Evolutionary conservation across 1,139 yeast genomes (phyloP).

Genomic region (Nakaseomyces uthaithaninus): DNA sequence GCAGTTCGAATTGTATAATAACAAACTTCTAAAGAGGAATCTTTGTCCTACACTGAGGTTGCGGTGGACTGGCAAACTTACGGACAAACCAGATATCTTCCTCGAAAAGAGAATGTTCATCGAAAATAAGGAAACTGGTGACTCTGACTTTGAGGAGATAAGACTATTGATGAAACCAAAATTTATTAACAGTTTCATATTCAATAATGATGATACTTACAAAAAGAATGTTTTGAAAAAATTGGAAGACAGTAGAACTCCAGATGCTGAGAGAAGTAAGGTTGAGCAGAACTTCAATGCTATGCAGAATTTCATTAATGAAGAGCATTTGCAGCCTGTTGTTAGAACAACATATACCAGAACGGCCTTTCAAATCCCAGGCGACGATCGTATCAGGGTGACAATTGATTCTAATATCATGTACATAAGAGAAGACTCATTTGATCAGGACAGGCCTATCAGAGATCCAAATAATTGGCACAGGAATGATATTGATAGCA

Average conservation of each 20-base stretch:
- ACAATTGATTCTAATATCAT: slow-evolving; percentile 82
- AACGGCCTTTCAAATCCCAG: slow-evolving; percentile 96
- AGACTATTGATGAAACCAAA: slow-evolving; percentile 71
- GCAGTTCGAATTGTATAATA: slow-evolving; percentile 75
- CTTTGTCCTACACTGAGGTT: slow-evolving; percentile 72
- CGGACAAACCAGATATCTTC: slow-evolving; percentile 66
- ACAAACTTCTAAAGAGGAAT: slow-evolving; percentile 64
- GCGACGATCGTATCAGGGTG: slow-evolving; percentile 85
- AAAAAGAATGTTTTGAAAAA: slow-evolving; percentile 44
- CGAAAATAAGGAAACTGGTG: slow-evolving; percentile 49
- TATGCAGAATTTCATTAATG: slow-evolving; percentile 55
- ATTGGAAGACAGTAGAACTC: slow-evolving; percentile 49
- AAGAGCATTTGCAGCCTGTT: slow-evolving; percentile 70
- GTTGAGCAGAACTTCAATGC: slow-evolving; percentile 48
- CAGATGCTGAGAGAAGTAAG: slow-evolving; percentile 43
- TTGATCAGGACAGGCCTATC: slow-evolving; percentile 76
- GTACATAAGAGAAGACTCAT: slow-evolving; percentile 84
- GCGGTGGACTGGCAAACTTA: slow-evolving; percentile 83
- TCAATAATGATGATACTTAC: slow-evolving; percentile 38
- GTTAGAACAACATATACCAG: slow-evolving; percentile 81
- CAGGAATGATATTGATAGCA: slow-evolving; percentile 79
- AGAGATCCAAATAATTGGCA: slow-evolving; percentile 91
- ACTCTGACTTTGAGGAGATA: slow-evolving; percentile 37
- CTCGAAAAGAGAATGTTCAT: slow-evolving; percentile 70
- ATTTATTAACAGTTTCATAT: slow-evolving; percentile 56